Base-by-base conservation (phyloP, 148 eudicot species). In the Rhododendron mucronatum region DNA sequence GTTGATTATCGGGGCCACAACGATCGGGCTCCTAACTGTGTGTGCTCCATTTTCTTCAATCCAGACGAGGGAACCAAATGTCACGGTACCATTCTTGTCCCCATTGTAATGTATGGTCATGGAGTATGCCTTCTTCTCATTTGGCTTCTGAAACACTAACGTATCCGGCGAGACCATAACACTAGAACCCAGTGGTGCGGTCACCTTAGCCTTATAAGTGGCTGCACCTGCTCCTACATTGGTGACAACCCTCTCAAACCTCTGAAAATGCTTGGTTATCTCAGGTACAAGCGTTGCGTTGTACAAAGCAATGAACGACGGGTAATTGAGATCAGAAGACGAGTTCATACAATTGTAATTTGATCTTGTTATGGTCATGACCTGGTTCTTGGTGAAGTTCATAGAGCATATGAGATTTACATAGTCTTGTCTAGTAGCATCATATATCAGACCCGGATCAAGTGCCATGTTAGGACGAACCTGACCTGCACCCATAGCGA, bases 21-120 rank as follows among this genome's bases (percentile, higher is more conserved):
- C 84, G n/a, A 85, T 85, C 18, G 87, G 87, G 48, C 87, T 63
- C 48, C 87, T 65, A 10, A 85, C 87, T 2, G 2, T 80, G 41
- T 45, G 84, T 1, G 7, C 33, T 30, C 78, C 82, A 15, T 37
- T 53, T 12, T 18, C 80, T 81, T 86, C 87, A 48, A 71, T 2
- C 84, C 87, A 86, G 6, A 73, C n/a, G 1, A 86, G 69, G 10
- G 84, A 81, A 20, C 87, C 87, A 73, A 30, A 69, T 4, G 71
- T 50, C 11, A 67, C 67, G 14, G 21, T 61, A 5, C 78, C 63
- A 48, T 65, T 85, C 61, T 39, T 11, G 9, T 80, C n/a, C 51
- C 37, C 55, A 16, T 2, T 28, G 41, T 81, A 81, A 11, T 51
- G 30, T n/a, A 81, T 50, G 2, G 2, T 86, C 51, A 86, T 4